phyloP scores from a whole-genome alignment of 1,139 yeast genomes.

The Zygoascus hellenicus region DNA sequence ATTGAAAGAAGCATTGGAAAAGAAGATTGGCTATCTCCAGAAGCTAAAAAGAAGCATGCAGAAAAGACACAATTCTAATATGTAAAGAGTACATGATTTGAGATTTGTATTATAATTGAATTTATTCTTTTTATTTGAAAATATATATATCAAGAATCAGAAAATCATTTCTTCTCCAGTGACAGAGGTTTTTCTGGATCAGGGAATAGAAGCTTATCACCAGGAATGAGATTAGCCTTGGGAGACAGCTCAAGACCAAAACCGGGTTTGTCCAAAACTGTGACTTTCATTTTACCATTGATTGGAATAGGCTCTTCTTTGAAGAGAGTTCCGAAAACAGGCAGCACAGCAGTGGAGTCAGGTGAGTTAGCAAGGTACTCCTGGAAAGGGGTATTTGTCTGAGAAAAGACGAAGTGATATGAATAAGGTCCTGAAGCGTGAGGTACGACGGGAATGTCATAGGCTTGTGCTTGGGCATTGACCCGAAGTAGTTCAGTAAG shows the following conservation, averaged over 20 bases:
- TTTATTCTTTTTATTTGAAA: background rate
- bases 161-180: too few relatives aligned
- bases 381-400: slow-evolving; percentile 47
- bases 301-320: slow-evolving; percentile 44
- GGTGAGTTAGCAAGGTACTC: slow-evolving; percentile 48
- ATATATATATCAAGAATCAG: too few relatives aligned
- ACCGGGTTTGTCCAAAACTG: slow-evolving; percentile 43
- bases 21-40: slow-evolving; percentile 4
- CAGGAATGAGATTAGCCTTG: slow-evolving; percentile 38
- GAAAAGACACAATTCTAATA: background rate
- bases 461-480: slow-evolving; percentile 46
- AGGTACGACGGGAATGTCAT: slow-evolving; percentile 48
- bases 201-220: slow-evolving; percentile 37
- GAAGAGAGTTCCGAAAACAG: slow-evolving; percentile 45
- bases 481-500: slow-evolving; percentile 43
- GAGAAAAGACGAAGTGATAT: slow-evolving; percentile 45
- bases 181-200: slow-evolving; percentile 37
- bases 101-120: background rate
- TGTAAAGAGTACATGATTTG: background rate
- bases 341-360: slow-evolving; percentile 41
- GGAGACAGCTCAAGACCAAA: slow-evolving; percentile 45
- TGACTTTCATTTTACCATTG: slow-evolving; percentile 39
- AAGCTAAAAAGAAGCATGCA: slow-evolving; percentile 1
- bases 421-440: slow-evolving; percentile 49
- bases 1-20: background rate